Evolutionary conservation across 179 eudicot genomes (phyloP), one percentile per base, ranked within the genome.

Genomic region (Actinidia arguta): DNA sequence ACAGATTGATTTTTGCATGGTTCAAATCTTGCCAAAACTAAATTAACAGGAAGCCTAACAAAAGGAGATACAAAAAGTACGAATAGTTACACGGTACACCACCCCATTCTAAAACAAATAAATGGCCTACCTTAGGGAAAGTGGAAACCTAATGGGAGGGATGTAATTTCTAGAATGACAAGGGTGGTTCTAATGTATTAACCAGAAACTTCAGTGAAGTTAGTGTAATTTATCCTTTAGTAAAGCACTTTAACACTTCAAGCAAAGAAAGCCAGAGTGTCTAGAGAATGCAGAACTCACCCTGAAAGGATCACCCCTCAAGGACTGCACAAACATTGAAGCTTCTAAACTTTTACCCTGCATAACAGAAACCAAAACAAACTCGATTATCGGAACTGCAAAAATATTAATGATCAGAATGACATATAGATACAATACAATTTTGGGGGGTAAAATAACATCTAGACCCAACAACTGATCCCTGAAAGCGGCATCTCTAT

Each of bases 251-350:
- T 27, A 22, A 20, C 18, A 59, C 63, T 11, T 10, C 13, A 20
- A 24, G 20, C n/a, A 76, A 61, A 25, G 71, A 78, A 75, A 78
- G 8, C 50, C 64, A 27, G 25, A 69, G 36, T 17, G 58, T 39
- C 58, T 61, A 76, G 14, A 73, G 79, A 67, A 59, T 52, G 24
- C 24, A 50, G 25, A 80, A 80, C 84, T 84, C 86, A 96, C 99
- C 87, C 95, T 88, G 78, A 93, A 96, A 81, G 99, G 98, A 83
- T 96, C 99, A 47, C 99, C 90, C 82, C 99, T 92, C 88, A 96
- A 87, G 52, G 99, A 96, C 85, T 96, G 99, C 77, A 96, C 97
- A 90, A 92, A 94, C 92, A 93, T 92, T 59, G 95, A 89, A 70
- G 94, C 86, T 42, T 91, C 93, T 22, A 93, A 85, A 76, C 92